Evolutionary conservation across 2,329 filamentous ascomycete genomes (phyloP), one percentile per base, ranked within the genome.

Genomic region (Macroventuria anomochaeta): DNA sequence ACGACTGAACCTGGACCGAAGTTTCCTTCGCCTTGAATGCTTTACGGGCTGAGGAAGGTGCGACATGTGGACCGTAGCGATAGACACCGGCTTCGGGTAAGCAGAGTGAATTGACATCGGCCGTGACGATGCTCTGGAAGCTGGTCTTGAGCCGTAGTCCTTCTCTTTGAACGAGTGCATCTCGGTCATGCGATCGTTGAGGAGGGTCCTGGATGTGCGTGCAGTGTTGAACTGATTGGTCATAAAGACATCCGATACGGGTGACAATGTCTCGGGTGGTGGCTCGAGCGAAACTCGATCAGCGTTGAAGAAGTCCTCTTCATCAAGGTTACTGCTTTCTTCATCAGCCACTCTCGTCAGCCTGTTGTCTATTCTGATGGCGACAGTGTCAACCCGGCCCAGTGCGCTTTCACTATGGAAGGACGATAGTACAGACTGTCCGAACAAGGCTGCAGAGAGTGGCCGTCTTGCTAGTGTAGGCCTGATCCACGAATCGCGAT

Each of bases 361-460:
- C 17, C 20, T 39, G 25, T 39, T 50, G 17, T 55, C 42, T 13
- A 40, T 12, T 7, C 31, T 36, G 13, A 7, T 31, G 11, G 21
- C 21, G 7, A 38, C 2, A 21, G 41, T 54, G 20, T 46, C 20
- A 13, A 33, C 17, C 17, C 42, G n/a, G 11, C 40, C 20, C 36
- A 51, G 39, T 36, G 53, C 2, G 29, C 34, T 23, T 8, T 39
- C 52, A 5, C 28, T 53, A 0, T 59, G 32, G 25, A 67, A 62
- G 0, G 66, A 53, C 12, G 57, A 58, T 13, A 67, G 18, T 1
- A 67, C 46, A 8, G 59, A 58, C 15, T 67, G 62, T 36, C 59
- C 60, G 26, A 63, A 61, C 7, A 60, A 42, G 1, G 61, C 37
- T 2, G 57, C 57, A 11, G 65, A 66, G 11, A 61, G 43, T 8